Conservation (phyloP, 1,284 basidiomycete species). For the Boletus sp. region DNA sequence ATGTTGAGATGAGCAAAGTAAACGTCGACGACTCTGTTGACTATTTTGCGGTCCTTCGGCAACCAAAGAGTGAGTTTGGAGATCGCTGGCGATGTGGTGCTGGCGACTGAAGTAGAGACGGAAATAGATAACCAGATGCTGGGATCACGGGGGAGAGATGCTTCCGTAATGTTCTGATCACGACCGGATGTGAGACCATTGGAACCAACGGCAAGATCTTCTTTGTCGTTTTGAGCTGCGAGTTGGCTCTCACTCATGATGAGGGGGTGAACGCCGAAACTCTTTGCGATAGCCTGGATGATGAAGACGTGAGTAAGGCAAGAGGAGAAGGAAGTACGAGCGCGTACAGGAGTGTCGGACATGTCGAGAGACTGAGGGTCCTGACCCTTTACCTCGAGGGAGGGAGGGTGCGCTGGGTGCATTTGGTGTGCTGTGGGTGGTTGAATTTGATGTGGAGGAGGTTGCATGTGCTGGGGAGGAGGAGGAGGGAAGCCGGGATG, state of each 20-base stretch:
- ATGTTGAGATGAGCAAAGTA: conserved; percentile 74
- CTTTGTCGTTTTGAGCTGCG: conserved; percentile 47
- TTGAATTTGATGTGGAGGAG: conserved; percentile 32
- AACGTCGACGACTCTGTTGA: conserved; percentile 54
- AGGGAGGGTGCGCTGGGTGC: conserved; percentile 23
- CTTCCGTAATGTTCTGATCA: conserved; percentile 54
- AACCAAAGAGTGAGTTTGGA: conserved; percentile 57
- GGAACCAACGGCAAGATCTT: conserved; percentile 72
- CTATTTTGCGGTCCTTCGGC: conserved; percentile 68
- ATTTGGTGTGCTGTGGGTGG: conserved; percentile 32
- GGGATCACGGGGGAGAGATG: conserved; percentile 56
- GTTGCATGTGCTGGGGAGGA: conserved; percentile 33
- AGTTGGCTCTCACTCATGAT: conserved; percentile 64
- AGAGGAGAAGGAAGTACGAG: not conserved
- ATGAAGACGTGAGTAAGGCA: conserved; percentile 7
- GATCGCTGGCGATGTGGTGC: conserved; percentile 29
- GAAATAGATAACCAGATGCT: conserved; percentile 56
- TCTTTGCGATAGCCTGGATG: conserved; percentile 63
- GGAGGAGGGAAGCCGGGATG: conserved; percentile 53
- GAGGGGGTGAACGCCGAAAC: conserved; percentile 67
- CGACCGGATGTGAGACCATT: conserved; percentile 64
- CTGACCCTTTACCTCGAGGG: conserved; percentile 56
- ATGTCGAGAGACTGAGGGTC: conserved; percentile 76
- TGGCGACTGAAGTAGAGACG: conserved; percentile 44
- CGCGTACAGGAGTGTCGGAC: conserved; percentile 57